phyloP scores from a whole-genome alignment of 2,329 filamentous ascomycete species.

The Leptographium lundbergii region DNA sequence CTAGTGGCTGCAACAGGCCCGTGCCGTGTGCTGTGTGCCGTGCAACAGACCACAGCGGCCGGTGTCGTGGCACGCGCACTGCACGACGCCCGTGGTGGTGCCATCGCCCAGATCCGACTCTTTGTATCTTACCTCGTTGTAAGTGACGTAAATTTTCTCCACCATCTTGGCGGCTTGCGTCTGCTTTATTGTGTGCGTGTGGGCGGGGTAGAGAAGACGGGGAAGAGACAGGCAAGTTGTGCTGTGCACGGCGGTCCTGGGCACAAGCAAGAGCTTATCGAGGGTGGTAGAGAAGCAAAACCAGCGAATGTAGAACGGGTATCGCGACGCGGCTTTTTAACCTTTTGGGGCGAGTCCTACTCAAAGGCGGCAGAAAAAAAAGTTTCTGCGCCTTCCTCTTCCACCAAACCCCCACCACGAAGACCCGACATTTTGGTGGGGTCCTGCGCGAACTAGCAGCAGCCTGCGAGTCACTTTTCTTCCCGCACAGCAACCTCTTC shows the following conservation, averaged over 20 bases:
- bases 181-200: background rate
- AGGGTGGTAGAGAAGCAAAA: background rate
- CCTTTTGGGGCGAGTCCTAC: background rate
- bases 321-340: background rate
- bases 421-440: background rate
- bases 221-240: background rate
- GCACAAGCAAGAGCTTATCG: background rate
- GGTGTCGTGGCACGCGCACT: too few species aligned
- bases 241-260: background rate
- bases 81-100: too few species aligned
- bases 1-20: background rate
- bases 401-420: background rate
- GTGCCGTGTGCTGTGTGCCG: background rate
- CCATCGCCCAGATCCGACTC: too few species aligned
- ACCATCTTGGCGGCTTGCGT: conserved; percentile 46
- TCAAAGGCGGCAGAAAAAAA: background rate
- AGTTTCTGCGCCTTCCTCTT: background rate
- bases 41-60: background rate
- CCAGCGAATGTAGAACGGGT: background rate
- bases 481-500: background rate
- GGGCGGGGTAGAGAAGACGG: too few species aligned
- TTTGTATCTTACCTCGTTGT: conserved; percentile 61
- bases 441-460: background rate
- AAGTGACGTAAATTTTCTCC: conserved; percentile 80
- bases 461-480: background rate